Percentiles rank a stretch among this genome's conserved stretches.
phyloP scores from a whole-genome alignment of 2,329 filamentous ascomycete species.

The Colletotrichum cuscutae region DNA sequence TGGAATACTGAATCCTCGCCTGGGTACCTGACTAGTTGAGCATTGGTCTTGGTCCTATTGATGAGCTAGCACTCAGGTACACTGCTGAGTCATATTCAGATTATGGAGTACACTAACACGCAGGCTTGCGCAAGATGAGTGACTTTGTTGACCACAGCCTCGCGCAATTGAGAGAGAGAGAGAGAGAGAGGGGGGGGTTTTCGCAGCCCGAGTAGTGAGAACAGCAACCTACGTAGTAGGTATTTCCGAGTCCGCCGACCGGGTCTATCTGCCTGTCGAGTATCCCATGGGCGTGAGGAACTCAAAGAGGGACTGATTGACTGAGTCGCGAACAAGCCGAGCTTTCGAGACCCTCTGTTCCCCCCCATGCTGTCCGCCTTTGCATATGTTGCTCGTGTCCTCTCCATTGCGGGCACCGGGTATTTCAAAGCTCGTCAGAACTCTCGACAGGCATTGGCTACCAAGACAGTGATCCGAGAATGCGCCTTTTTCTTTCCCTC shows the following conservation, averaged over 20 bases:
- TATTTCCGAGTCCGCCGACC: slow-evolving; percentile 9
- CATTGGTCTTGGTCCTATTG: background rate
- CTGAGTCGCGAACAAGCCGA: slow-evolving; percentile 19
- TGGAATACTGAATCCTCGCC: no score
- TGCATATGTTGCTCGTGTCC: slow-evolving; percentile 12
- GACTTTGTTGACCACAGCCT: background rate
- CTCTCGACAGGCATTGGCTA: slow-evolving; percentile 13
- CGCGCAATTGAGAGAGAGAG: background rate
- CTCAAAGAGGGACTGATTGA: no score
- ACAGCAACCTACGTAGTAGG: background rate
- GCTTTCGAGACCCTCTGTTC: slow-evolving; percentile 3
- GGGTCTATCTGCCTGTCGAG: background rate
- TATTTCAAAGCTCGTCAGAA: slow-evolving; percentile 13
- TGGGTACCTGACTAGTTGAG: no score
- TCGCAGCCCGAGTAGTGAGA: background rate
- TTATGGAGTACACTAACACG: background rate
- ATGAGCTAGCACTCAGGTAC: background rate
- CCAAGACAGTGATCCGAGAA: background rate
- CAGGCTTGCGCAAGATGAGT: background rate
- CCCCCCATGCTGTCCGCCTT: slow-evolving; percentile 1
- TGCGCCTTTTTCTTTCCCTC: slow-evolving; percentile 19
- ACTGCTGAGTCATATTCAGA: background rate
- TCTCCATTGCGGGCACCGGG: slow-evolving; percentile 13
- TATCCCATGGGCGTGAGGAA: background rate
- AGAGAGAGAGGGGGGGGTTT: background rate